A percentile compares a stretch with the other conserved stretches of the same genome.
Evolutionary conservation across 2,329 filamentous ascomycete genomes (phyloP).

Genomic region (Aspergillaceae sp.): DNA sequence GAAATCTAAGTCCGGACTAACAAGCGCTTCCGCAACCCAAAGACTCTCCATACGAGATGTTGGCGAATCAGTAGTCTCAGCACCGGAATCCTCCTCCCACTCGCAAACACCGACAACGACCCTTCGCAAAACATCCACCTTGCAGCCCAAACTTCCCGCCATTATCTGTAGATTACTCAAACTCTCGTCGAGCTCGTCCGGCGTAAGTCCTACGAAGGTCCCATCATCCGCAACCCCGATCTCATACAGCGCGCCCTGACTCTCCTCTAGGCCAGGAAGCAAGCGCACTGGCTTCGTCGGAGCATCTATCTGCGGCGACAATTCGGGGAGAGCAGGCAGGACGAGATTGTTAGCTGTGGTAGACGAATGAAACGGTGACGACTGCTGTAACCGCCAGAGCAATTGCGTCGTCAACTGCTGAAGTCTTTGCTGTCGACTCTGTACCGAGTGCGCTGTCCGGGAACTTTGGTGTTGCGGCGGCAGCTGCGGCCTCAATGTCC

Average conservation of each 20-base stretch:
- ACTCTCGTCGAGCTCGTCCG: slow-evolving; percentile 89
- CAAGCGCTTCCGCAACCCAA: slow-evolving; percentile 81
- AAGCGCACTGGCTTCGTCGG: slow-evolving; percentile 47
- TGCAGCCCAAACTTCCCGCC: slow-evolving; percentile 85
- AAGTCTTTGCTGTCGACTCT: slow-evolving; percentile 70
- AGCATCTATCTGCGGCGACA: slow-evolving; percentile 48
- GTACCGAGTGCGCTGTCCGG: slow-evolving; percentile 34
- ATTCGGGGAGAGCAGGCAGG: slow-evolving; percentile 64
- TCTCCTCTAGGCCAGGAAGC: slow-evolving; percentile 76
- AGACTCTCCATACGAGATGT: slow-evolving; percentile 47
- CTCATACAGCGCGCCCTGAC: slow-evolving; percentile 86
- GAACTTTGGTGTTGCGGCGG: too few relatives aligned
- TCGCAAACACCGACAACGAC: slow-evolving; percentile 81
- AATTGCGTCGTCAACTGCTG: slow-evolving; percentile 92
- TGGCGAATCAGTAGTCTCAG: slow-evolving; percentile 12
- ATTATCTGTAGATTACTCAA: slow-evolving; percentile 76
- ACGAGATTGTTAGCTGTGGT: slow-evolving; percentile 67
- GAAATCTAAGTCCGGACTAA: slow-evolving; percentile 61
- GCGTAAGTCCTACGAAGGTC: slow-evolving; percentile 74
- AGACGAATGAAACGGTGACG: slow-evolving; percentile 79
- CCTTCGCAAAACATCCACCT: slow-evolving; percentile 69
- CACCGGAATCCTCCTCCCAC: slow-evolving; percentile 27
- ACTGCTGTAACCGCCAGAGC: slow-evolving; percentile 90
- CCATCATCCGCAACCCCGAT: slow-evolving; percentile 95
- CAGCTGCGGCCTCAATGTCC: slow-evolving; percentile 27